Evolutionary conservation across 805 yeast genomes (phyloP), one percentile per base, ranked within the genome.

Genomic region (Candida pseudoglaebosa): DNA sequence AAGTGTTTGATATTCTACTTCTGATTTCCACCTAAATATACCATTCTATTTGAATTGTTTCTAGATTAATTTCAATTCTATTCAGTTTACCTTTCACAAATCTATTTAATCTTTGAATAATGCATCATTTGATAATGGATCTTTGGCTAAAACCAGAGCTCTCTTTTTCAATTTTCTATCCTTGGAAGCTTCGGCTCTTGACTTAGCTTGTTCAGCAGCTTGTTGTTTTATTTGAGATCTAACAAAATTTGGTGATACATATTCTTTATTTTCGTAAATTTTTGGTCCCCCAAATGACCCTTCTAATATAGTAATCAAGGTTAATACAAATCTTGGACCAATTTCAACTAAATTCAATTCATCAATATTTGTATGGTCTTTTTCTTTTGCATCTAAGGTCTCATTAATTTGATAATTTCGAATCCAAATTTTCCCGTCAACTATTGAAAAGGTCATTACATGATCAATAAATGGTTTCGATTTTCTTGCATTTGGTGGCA

Each of bases 261-360:
- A 93, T 65, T 91, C 93, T 71, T 87, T 90, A 71, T 93, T 93
- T 57, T 93, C 98, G 65, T 87, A 93, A 48, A 93, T 89, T 74
- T 90, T 88, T 47, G 98, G 96, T 15, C 99, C 99, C 40, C 96
- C 91, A 54, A 93, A 93, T 1, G 97, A 88, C 35, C 99, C 99
- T 69, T 93, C 98, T 47, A 91, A 73, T 38, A 93, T 80, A 43
- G 95, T 82, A 50, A 93, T 90, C 46, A 84, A 81, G 2, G 98
- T 91, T 70, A 93, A 73, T 24, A 93, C 98, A 48, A 89, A 83
- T 62, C 99, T 78, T 37, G 99, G 99, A 3, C 99, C 99, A 50
- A 93, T 88, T 70, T 93, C 99, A 42, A 93, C 84, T 52, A 93
- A 71, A 13, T 88, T 79, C 45, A 86, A 62, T 45, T 88, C 87